Percentiles rank a stretch among this genome's conserved stretches.
Evolutionary conservation across 192 early-diverging fungal genomes (phyloP).

Genomic region (Rhizoclosmatium sp.): DNA sequence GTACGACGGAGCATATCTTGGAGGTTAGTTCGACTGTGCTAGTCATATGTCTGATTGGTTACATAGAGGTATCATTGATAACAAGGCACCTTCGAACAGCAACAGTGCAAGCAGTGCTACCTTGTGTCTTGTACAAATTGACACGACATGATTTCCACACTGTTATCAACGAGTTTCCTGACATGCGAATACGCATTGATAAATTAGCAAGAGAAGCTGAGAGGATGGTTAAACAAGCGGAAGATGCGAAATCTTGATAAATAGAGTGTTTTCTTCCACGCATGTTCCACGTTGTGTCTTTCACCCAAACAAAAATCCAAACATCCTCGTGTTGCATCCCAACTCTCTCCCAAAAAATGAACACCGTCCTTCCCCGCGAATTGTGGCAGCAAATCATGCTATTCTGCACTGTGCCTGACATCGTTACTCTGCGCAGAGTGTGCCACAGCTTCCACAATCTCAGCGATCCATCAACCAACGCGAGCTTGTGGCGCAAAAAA

Average conservation of each 20-base stretch:
- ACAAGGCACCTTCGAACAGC: slow-evolving; percentile 27
- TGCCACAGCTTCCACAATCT: slow-evolving; percentile 1
- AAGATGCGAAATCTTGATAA: neutral
- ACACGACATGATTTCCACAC: slow-evolving; percentile 38
- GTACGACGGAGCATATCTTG: slow-evolving; percentile 27
- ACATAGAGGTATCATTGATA: slow-evolving; percentile 14
- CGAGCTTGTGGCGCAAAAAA: neutral
- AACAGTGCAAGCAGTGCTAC: slow-evolving; percentile 30
- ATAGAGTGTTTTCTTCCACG: neutral
- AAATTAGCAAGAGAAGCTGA: slow-evolving; percentile 22
- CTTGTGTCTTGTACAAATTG: slow-evolving; percentile 36
- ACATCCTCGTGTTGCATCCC: too few relatives aligned
- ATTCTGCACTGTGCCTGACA: neutral
- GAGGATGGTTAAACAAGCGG: slow-evolving; percentile 7
- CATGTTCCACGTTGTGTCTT: neutral
- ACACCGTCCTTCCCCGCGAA: neutral
- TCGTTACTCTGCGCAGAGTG: slow-evolving; percentile 2
- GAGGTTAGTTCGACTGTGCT: neutral
- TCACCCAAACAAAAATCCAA: neutral
- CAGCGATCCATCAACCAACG: neutral
- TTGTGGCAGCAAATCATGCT: slow-evolving; percentile 4
- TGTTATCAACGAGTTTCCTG: slow-evolving; percentile 46
- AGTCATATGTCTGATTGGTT: too few relatives aligned
- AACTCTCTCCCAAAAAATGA: neutral
- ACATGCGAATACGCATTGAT: slow-evolving; percentile 43